Percentiles rank a stretch among this genome's conserved stretches.
Evolutionary conservation across 1,139 yeast genomes (phyloP).

Genomic region (Zygoascus meyerae): DNA sequence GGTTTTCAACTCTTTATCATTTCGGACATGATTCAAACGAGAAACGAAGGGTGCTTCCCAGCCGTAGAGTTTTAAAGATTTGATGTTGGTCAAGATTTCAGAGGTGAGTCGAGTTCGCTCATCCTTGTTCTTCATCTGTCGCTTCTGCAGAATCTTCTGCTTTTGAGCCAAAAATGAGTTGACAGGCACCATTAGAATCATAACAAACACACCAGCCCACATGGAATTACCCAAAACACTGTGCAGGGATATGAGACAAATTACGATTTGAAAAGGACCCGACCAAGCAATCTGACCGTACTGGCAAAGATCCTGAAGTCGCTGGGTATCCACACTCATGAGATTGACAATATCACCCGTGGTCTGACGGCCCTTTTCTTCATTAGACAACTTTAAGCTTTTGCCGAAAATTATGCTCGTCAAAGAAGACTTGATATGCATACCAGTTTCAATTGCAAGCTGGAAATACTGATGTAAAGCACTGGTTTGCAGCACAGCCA

Average conservation of each 20-base stretch:
- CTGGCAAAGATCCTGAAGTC: constrained; percentile 85
- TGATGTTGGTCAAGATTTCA: constrained; percentile 86
- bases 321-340: constrained; percentile 95
- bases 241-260: constrained; percentile 74
- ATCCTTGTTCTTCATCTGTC: constrained; percentile 63
- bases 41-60: constrained; percentile 88
- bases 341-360: constrained; percentile 97
- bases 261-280: constrained; percentile 85
- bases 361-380: constrained; percentile 69
- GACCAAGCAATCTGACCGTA: constrained; percentile 90
- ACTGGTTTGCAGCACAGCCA: constrained; percentile 78
- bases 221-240: constrained; percentile 77
- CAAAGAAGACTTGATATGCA: constrained; percentile 77
- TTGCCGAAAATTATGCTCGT: constrained; percentile 77
- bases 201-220: constrained; percentile 94
- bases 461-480: constrained; percentile 90
- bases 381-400: constrained; percentile 73
- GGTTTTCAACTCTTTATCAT: constrained; percentile 78
- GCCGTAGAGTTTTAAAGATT: constrained; percentile 85
- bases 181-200: constrained; percentile 79
- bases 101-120: constrained; percentile 68
- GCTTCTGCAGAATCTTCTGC: constrained; percentile 74
- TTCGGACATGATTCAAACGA: constrained; percentile 73
- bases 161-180: constrained; percentile 67
- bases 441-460: constrained; percentile 81